Base-by-base conservation (phyloP, 306 rosid genomes). In the Malus orientalis region DNA sequence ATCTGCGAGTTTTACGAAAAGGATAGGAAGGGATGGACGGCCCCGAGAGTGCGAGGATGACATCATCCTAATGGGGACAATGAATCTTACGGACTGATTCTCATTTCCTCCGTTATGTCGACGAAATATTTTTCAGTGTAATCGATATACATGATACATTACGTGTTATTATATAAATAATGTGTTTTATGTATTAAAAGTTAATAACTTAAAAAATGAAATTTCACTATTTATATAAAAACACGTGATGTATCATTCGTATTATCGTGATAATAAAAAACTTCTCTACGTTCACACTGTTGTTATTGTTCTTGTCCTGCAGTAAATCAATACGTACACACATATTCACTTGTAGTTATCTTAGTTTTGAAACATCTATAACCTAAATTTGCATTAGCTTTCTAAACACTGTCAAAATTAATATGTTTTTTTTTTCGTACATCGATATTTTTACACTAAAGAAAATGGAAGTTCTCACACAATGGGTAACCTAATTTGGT, bases 381-480 rank as follows among this genome's bases (percentile, higher is more conserved):
- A 40, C 11, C 11, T 40, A 40, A 7, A 40, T 8, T 40, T 40
- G 11, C 44, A 40, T 8, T 11, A 40, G 44, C 44, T 40, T 40
- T 40, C 11, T 40, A 40, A 40, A 40, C 0, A 8, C 44, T 8
- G 11, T 40, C 11, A 40, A 40, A 40, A 40, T 40, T 36, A 36
- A 36, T 6, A 36, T 36, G 8, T 23, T 36, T 36, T 36, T 33
- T 32, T 33, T 33, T 33, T 5, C 6, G 0, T 36, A 6, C 2
- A 36, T 36, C 0, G 8, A 6, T 36, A 36, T 36, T 36, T 36
- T 36, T 36, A 36, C 0, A 36, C 0, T 6, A 36, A 36, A 1
- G 0, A 1, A 36, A 36, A 0, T 0, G 0, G 1, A 6, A 36
- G 2, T 36, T 36, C 0, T 1, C 9, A 36, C 2, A 36, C 0